Base-by-base conservation (phyloP, 2,329 filamentous ascomycete genomes). In the Tolypocladium album region DNA sequence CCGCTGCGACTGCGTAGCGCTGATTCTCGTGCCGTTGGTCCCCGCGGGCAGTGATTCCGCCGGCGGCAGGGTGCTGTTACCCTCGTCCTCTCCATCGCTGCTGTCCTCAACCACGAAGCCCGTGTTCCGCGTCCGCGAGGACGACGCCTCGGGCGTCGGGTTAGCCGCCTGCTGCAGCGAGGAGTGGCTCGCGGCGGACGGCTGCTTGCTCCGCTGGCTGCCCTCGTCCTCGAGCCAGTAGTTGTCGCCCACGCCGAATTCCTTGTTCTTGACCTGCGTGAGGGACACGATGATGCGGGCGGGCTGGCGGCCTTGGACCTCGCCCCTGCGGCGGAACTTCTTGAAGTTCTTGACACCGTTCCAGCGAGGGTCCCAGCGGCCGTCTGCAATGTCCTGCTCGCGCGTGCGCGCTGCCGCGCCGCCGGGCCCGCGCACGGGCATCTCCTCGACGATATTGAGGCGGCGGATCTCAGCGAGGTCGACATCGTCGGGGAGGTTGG, bases 301-400 rank as follows among this genome's bases (percentile, higher is more conserved):
- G 1, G 74, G 71, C 3, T 74, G 71, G 20, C 80, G 71, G 7
- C 80, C 76, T 2, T 67, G 63, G 7, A 65, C 64, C 24, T 82
- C 82, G 31, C 83, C 86, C 58, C 83, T 79, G 59, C 79, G 80
- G 27, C 81, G 80, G 69, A 99, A 99, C 67, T 85, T 89, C 72
- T 99, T 99, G 77, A 96, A 99, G 69, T 99, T 97, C 73, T 91
- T 93, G 52, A 93, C 82, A 0, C 93, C 94, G 70, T 97, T 96
- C 94, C 94, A 99, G 45, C 81, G 81, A 0, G 90, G 86, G 65
- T 97, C 84, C 92, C 93, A 97, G 47, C 90, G 81, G 6, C 80
- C 79, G 52, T 78, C 76, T 1, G 75, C 77, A 53, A 79, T 71
- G 24, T 82, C 80, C 60, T 78, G 74, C n/a, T 86, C 83, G 63